Evolutionary conservation across 2,329 filamentous ascomycete genomes (phyloP).

Genomic region (Trichoderma harzianum): DNA sequence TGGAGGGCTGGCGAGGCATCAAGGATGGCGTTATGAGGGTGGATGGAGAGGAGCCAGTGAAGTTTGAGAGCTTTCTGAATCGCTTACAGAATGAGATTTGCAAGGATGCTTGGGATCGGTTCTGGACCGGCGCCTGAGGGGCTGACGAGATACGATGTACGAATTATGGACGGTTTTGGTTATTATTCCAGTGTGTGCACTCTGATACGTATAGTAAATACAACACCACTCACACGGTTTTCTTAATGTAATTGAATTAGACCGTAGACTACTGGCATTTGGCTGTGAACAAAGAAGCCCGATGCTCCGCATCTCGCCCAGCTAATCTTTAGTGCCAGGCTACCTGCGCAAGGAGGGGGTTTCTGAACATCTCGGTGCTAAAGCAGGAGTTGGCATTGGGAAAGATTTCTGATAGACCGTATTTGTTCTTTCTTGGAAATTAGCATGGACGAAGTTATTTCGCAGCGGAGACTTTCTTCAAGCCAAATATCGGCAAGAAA

Average conservation of each 20-base stretch:
- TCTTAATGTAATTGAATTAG: not conserved
- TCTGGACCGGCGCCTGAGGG: constrained; percentile 16
- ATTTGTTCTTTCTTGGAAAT: too few species aligned
- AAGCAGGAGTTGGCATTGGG: not conserved
- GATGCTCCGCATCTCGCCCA: not conserved
- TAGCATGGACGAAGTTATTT: too few species aligned
- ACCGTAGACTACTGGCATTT: not conserved
- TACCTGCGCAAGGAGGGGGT: not conserved
- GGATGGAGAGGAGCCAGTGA: constrained; percentile 20
- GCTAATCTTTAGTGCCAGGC: not conserved
- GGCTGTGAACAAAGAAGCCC: not conserved
- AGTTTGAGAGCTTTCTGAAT: constrained; percentile 21
- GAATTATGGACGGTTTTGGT: not conserved
- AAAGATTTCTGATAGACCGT: not conserved
- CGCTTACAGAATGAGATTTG: constrained; percentile 20
- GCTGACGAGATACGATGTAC: not conserved
- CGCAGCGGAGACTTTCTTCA: not conserved
- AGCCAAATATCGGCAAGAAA: too few species aligned
- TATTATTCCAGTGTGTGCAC: not conserved
- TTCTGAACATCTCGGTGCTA: not conserved
- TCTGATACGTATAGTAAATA: not conserved
- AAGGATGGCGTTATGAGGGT: constrained; percentile 23
- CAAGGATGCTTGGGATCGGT: constrained; percentile 22
- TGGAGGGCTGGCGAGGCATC: constrained; percentile 26
- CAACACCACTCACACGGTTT: not conserved